Conservation (phyloP, 2,329 filamentous ascomycete species). For the Botrytis galanthina region DNA sequence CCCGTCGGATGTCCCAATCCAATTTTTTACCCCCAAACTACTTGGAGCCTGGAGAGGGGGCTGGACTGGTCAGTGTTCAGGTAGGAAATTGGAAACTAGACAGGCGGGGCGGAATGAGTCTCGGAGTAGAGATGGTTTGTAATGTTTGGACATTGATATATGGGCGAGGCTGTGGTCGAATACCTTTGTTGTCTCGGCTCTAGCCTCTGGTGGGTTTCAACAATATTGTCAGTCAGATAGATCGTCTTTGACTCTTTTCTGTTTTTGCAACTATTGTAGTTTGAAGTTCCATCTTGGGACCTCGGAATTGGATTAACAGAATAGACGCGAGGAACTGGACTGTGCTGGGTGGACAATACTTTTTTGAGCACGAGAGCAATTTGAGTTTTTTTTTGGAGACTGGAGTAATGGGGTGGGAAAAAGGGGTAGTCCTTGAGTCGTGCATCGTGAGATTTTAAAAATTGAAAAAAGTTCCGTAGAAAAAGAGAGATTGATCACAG, state of each 20-base stretch:
- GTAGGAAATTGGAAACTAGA: conserved; percentile 1
- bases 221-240: conserved; percentile 5
- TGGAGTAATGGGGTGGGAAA: not conserved
- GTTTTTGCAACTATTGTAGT: not conserved
- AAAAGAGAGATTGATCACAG: not conserved
- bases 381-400: not conserved
- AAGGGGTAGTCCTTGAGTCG: conserved; percentile 8
- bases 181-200: conserved; percentile 8
- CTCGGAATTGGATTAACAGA: not conserved
- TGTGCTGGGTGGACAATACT: not conserved
- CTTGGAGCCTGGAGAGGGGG: not conserved
- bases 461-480: not conserved
- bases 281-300: not conserved
- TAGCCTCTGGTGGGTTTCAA: conserved; percentile 9
- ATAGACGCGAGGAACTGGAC: not conserved
- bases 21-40: not conserved
- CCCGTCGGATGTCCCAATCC: conserved; percentile 12
- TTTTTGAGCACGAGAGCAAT: not conserved
- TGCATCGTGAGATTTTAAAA: not conserved
- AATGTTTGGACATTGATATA: conserved; percentile 18
- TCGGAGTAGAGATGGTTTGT: conserved; percentile 2
- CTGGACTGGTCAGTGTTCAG: not conserved
- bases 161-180: conserved; percentile 20
- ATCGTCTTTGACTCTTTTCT: not conserved
- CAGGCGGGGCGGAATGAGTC: conserved; percentile 4